Evolutionary conservation across 768 basidiomycete species (phyloP).

Genomic region (Amanita phalloides): DNA sequence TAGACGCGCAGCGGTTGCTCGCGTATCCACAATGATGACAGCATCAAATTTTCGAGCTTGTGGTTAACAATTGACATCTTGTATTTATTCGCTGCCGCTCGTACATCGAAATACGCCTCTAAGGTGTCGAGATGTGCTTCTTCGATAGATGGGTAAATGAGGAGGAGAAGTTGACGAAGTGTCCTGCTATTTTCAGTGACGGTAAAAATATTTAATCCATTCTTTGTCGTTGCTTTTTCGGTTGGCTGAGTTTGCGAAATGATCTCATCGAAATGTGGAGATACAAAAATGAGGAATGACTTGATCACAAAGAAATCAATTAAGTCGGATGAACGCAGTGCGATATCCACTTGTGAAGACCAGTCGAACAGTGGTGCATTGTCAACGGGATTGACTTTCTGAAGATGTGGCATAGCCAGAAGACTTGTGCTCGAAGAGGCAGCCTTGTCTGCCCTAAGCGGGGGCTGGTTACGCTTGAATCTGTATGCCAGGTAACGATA

Average conservation of each 20-base stretch:
- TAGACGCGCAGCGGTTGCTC: neutral
- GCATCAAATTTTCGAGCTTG: neutral
- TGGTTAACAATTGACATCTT: neutral
- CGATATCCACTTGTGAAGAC: constrained; percentile 12
- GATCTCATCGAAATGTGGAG: constrained; percentile 22
- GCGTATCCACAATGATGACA: neutral
- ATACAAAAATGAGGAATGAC: constrained; percentile 16
- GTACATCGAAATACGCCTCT: neutral
- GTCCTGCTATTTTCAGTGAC: constrained; percentile 9
- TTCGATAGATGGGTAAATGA: constrained; percentile 1
- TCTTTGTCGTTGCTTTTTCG: neutral
- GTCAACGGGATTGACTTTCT: constrained; percentile 9
- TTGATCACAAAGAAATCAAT: constrained; percentile 20
- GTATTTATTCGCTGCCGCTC: constrained; percentile 1
- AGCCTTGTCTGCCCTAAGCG: neutral
- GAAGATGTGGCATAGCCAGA: neutral
- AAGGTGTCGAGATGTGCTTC: neutral
- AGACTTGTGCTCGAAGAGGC: neutral
- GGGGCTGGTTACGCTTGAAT: neutral
- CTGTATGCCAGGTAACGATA: neutral
- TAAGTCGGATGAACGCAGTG: constrained; percentile 17
- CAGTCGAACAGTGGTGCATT: neutral
- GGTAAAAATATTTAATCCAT: constrained; percentile 4
- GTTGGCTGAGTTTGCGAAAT: constrained; percentile 13
- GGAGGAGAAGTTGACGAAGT: constrained; percentile 8